A percentile compares a stretch with the other conserved stretches of the same genome.
phyloP scores from a whole-genome alignment of 2,329 filamentous ascomycete species.

The Fusarium poae region DNA sequence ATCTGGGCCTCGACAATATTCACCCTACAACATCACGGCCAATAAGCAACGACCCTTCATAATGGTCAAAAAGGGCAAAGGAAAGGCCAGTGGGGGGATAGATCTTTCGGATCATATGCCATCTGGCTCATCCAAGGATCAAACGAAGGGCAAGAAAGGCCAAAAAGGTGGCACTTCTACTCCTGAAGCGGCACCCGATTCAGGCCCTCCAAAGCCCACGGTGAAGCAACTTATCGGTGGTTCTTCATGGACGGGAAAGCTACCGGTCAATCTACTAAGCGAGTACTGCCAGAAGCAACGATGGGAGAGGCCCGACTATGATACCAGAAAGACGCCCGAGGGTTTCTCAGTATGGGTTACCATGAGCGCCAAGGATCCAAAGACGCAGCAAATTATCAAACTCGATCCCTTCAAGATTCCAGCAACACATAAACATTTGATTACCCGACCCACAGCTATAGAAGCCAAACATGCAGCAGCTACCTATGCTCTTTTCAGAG shows the following conservation, averaged over 20 bases:
- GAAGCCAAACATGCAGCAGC: constrained; percentile 96
- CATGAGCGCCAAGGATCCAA: constrained; percentile 79
- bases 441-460: constrained; percentile 81
- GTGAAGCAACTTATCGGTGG: constrained; percentile 90
- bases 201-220: constrained; percentile 69
- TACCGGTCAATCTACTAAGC: constrained; percentile 91
- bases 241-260: constrained; percentile 95
- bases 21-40: constrained; percentile 21
- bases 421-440: constrained; percentile 79
- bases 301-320: constrained; percentile 95
- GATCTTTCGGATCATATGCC: constrained; percentile 52
- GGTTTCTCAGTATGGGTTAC: constrained; percentile 87
- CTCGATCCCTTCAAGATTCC: constrained; percentile 88
- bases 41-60: constrained; percentile 14
- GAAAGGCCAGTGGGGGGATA: constrained; percentile 55
- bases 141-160: constrained; percentile 58
- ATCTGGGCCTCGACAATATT: constrained; percentile 19
- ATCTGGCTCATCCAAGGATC: constrained; percentile 58
- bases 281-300: constrained; percentile 97
- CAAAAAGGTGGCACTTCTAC: constrained; percentile 50
- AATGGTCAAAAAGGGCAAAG: constrained; percentile 69
- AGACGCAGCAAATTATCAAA: constrained; percentile 81
- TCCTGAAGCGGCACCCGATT: constrained; percentile 53
- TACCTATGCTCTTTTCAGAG: constrained; percentile 89
- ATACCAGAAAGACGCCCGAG: constrained; percentile 78